Evolutionary conservation across 352 stramenopile genomes (phyloP).

Genomic region (Globisporangium recalcitrans): DNA sequence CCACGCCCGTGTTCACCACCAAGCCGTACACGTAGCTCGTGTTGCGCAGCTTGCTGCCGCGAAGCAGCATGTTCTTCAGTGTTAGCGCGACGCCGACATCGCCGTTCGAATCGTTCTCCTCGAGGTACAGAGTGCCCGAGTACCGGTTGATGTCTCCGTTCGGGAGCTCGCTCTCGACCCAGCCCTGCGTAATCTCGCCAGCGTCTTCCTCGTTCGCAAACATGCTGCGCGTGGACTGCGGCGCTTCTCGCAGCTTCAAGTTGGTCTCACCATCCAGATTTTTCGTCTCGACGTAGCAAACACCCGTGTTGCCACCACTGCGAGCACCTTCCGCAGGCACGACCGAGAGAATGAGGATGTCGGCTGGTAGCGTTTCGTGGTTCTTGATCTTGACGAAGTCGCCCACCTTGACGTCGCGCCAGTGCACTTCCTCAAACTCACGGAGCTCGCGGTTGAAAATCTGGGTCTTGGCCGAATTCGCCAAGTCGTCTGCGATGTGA

Average conservation of each 20-base stretch:
- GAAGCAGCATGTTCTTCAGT: conserved; percentile 89
- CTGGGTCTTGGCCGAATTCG: conserved; percentile 60
- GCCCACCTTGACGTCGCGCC: conserved; percentile 75
- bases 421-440: conserved; percentile 82
- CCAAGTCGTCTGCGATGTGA: conserved; percentile 66
- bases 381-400: conserved; percentile 83
- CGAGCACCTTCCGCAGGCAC: conserved; percentile 54
- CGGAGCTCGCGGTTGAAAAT: conserved; percentile 74
- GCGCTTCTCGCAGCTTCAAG: conserved; percentile 75
- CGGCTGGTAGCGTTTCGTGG: conserved; percentile 73
- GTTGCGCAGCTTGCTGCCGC: conserved; percentile 87
- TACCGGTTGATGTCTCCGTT: conserved; percentile 82
- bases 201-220: conserved; percentile 66
- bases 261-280: conserved; percentile 87
- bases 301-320: conserved; percentile 55
- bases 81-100: conserved; percentile 49
- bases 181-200: conserved; percentile 58
- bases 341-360: conserved; percentile 78
- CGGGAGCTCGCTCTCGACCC: conserved; percentile 73
- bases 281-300: conserved; percentile 90
- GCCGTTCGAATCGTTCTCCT: conserved; percentile 40
- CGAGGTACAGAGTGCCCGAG: conserved; percentile 62
- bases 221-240: conserved; percentile 47
- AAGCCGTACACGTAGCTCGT: conserved; percentile 87
- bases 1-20: conserved; percentile 91